Evolutionary conservation across 805 yeast genomes (phyloP).

Genomic region (Ogataea corticis): DNA sequence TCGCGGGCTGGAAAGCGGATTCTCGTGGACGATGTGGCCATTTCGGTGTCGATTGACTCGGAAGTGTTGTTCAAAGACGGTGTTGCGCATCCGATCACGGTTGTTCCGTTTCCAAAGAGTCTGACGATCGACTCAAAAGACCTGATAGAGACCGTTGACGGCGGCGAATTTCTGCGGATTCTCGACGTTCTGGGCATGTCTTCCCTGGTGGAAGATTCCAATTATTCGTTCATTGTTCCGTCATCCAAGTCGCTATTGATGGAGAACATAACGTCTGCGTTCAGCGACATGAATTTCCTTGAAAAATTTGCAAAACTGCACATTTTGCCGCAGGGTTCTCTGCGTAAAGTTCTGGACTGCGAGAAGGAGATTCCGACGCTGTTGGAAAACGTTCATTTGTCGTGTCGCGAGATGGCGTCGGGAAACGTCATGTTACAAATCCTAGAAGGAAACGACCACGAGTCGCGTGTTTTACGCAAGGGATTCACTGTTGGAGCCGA

Average conservation of each 20-base stretch:
- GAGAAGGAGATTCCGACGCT: conserved; percentile 44
- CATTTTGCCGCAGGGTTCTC: conserved; percentile 59
- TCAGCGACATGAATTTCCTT: conserved; percentile 37
- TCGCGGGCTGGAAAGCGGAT: conserved; percentile 7
- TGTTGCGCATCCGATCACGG: conserved; percentile 70
- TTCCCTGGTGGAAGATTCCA: conserved; percentile 41
- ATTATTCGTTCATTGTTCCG: conserved; percentile 74
- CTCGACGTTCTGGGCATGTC: conserved; percentile 43
- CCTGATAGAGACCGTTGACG: conserved; percentile 55
- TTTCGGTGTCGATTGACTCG: conserved; percentile 43
- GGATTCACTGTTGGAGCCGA: conserved; percentile 53
- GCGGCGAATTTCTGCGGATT: conserved; percentile 47
- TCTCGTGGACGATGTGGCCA: conserved; percentile 19
- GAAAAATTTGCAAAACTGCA: conserved; percentile 65
- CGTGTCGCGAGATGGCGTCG: conserved; percentile 42
- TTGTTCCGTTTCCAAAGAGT: conserved; percentile 56
- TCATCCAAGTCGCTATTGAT: conserved; percentile 53
- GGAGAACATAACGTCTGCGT: conserved; percentile 48
- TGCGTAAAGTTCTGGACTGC: conserved; percentile 50
- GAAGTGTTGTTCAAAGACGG: conserved; percentile 84
- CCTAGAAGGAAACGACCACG: conserved; percentile 52
- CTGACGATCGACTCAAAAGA: conserved; percentile 56
- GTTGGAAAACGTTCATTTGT: conserved; percentile 44
- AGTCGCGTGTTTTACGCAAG: conserved; percentile 56
- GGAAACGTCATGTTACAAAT: conserved; percentile 41